Percentiles rank a stretch among this genome's conserved stretches.
phyloP scores from a whole-genome alignment of 2,329 filamentous ascomycete species.

The Clonostachys solani region DNA sequence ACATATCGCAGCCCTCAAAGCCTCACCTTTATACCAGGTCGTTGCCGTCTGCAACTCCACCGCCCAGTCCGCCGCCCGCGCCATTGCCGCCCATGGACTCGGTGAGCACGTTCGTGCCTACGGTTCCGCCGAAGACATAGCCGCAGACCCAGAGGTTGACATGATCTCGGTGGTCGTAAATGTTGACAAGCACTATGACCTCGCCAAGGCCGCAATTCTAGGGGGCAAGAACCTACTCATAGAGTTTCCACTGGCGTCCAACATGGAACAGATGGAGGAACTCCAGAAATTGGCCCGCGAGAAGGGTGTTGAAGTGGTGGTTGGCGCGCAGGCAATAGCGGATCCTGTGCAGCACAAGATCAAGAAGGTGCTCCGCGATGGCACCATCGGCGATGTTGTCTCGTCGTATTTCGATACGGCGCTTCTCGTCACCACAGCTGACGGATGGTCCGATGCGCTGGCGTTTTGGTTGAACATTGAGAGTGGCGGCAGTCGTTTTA shows the following conservation, averaged over 20 bases:
- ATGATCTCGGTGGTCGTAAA: slow-evolving; percentile 45
- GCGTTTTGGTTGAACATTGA: slow-evolving; percentile 37
- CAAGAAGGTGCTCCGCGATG: slow-evolving; percentile 30
- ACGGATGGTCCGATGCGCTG: slow-evolving; percentile 18
- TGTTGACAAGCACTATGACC: slow-evolving; percentile 40
- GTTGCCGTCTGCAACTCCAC: slow-evolving; percentile 45
- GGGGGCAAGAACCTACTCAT: slow-evolving; percentile 45
- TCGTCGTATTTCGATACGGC: slow-evolving; percentile 32
- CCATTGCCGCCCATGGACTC: slow-evolving; percentile 34
- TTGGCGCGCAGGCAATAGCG: slow-evolving; percentile 41
- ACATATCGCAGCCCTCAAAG: slow-evolving; percentile 40
- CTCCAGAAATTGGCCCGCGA: slow-evolving; percentile 25
- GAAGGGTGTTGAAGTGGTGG: slow-evolving; percentile 27
- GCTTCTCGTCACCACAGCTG: slow-evolving; percentile 19
- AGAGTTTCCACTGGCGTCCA: slow-evolving; percentile 48
- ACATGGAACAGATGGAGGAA: slow-evolving; percentile 27
- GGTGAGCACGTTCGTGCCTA: slow-evolving; percentile 19
- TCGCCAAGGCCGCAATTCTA: slow-evolving; percentile 33
- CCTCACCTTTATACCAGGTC: slow-evolving; percentile 35
- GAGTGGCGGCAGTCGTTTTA: slow-evolving; percentile 19
- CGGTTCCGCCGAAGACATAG: slow-evolving; percentile 30
- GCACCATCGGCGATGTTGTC: slow-evolving; percentile 40
- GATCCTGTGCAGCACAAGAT: slow-evolving; percentile 33
- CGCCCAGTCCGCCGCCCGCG: slow-evolving; percentile 29
- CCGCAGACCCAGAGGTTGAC: slow-evolving; percentile 40